These are phyloP conservation scores for Amanita thiersii DNA, from an alignment of 768 basidiomycete species.

Conservation along the genomic window DNA sequence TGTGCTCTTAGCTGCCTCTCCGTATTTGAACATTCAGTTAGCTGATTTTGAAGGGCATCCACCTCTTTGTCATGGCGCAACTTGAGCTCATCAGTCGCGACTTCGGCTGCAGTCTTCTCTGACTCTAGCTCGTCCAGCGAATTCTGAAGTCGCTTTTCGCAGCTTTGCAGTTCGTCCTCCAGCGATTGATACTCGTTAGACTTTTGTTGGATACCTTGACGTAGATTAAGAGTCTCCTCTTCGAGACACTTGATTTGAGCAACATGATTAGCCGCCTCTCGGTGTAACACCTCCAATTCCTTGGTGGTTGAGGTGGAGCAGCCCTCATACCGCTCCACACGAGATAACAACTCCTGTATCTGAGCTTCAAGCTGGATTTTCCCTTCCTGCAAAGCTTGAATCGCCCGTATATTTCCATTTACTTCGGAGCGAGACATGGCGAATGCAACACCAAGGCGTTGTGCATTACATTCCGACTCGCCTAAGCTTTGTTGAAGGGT, in stretches of 20 bases:
- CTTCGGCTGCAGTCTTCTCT: conserved; percentile 16
- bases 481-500: neutral
- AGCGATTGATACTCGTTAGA: conserved; percentile 15
- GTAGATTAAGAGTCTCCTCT: conserved; percentile 15
- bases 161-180: conserved; percentile 18
- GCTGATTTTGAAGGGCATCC: conserved; percentile 24
- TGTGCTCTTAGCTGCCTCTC: neutral
- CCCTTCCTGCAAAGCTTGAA: conserved; percentile 12
- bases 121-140: conserved; percentile 19
- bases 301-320: neutral
- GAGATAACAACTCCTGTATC: neutral
- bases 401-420: conserved; percentile 8
- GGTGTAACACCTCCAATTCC: conserved; percentile 1
- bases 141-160: conserved; percentile 19
- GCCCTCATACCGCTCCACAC: neutral
- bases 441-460: conserved; percentile 4
- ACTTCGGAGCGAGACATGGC: conserved; percentile 11
- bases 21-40: conserved; percentile 17
- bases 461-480: neutral
- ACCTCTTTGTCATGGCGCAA: conserved; percentile 29
- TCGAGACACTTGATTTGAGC: conserved; percentile 12
- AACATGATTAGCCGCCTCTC: conserved; percentile 1
- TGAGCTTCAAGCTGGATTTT: conserved; percentile 5
- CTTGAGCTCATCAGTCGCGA: conserved; percentile 22
- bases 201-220: conserved; percentile 5